Evolutionary conservation across 306 rosid species (phyloP).

Genomic region (Vigna reflexopilosa): DNA sequence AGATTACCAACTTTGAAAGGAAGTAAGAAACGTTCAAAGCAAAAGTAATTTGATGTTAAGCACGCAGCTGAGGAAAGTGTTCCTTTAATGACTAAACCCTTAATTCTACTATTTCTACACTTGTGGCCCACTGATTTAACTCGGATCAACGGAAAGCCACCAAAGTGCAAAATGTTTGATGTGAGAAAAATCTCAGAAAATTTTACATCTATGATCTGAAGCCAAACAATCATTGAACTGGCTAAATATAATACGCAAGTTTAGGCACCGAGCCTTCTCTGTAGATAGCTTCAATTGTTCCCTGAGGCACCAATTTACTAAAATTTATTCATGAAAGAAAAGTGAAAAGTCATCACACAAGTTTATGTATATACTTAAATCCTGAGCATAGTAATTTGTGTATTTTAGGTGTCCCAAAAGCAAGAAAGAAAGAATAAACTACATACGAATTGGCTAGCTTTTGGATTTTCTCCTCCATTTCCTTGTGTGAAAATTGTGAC

Average conservation of each 20-base stretch:
- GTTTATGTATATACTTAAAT: constrained; percentile 9
- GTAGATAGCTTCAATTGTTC: constrained; percentile 5
- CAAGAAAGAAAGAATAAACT: constrained; percentile 37
- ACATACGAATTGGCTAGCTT: constrained; percentile 78
- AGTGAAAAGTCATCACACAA: constrained; percentile 10
- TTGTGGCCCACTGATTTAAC: neutral
- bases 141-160: constrained; percentile 12
- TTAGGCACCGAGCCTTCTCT: neutral
- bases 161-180: constrained; percentile 14
- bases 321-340: constrained; percentile 22
- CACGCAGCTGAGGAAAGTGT: constrained; percentile 21
- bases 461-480: constrained; percentile 87
- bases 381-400: constrained; percentile 9
- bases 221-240: constrained; percentile 15
- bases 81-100: neutral
- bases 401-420: constrained; percentile 30
- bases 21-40: neutral
- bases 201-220: constrained; percentile 5
- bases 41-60: constrained; percentile 13
- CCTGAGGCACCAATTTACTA: constrained; percentile 12
- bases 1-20: neutral
- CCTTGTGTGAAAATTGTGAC: constrained; percentile 70
- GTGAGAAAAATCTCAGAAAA: constrained; percentile 22
- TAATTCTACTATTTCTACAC: neutral
- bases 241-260: neutral